Base-by-base conservation (phyloP, 192 early-diverging fungal genomes). In the Mortierella alpina region DNA sequence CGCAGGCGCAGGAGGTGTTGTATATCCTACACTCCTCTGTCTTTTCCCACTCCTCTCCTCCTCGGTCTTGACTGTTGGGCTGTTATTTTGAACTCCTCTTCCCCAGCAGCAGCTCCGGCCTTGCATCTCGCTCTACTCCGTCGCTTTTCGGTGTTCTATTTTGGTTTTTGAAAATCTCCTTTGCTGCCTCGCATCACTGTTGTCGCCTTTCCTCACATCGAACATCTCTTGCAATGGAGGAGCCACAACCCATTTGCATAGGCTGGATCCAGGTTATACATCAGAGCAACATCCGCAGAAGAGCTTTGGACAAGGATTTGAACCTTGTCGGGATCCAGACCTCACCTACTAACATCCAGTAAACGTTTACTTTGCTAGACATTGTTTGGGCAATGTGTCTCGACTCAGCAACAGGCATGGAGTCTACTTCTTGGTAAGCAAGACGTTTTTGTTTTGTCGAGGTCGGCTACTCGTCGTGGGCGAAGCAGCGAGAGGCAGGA, bases 371-470 rank as follows among this genome's bases (percentile, higher is more conserved):
- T 57, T 58, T n/a, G 18, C 13, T 82, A 88, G 87, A 50, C 72
- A 17, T 12, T 86, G n/a, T 82, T 89, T 73, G 85, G 86, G 45
- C 82, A 85, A 70, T 89, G 88, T 64, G 69, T 83, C 6, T 86
- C 86, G 18, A 83, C 77, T 0, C 59, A 66, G 7, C 73, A 78
- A 59, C 79, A 83, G 46, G 71, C 84, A 45, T 59, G 48, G 12
- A 87, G 86, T 78, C 10, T 84, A 18, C 14, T 86, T 23, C 42
- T 88, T 1, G 83, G 83, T 79, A 77, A 17, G 20, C 46, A 12
- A 12, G 22, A 7, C 14, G 14, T 68, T 18, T 48, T 51, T 39
- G n/a, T 17, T 39, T 11, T 51, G 5, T 47, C 12, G 23, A 8
- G 46, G 18, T 11, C 10, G 31, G 31, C 31, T 31, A 31, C 31